Evolutionary conservation across 2,329 filamentous ascomycete genomes (phyloP), one percentile per base, ranked within the genome.

Genomic region (Clarireedia sp.): DNA sequence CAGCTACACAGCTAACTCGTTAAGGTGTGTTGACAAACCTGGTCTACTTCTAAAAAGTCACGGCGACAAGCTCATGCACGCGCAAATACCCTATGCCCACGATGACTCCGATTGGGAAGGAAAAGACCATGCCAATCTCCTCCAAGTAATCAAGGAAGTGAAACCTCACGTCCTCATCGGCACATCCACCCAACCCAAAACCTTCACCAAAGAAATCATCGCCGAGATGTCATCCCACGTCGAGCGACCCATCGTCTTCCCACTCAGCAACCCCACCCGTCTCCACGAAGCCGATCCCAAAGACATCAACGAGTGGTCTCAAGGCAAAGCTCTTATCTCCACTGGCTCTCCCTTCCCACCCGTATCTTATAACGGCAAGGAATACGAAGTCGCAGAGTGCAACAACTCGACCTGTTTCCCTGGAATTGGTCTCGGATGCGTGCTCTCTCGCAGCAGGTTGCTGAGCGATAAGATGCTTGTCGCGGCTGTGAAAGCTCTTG

Each of bases 401-500:
- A 95, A 95, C 73, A 95, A 95, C 72, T 87, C 83, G 0, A 87
- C 88, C 36, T 86, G 86, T 16, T 95, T 95, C 69, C 90, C 90
- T 0, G 89, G 89, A 0, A 92, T 95, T 57, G 90, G 89, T 0
- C 82, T 95, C 1, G 90, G 89, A 10, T 81, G 81, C 7, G 80
- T 96, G 0, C 78, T 95, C 1, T 84, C 78, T 24, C 82, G 88
- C 14, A 77, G 86, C 2, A 77, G 74, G 12, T 75, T 83, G 0
- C 71, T 95, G 26, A 87, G 86, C 0, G 84, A 91, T 59, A 80
- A 81, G 59, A 91, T 95, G 82, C 81, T 95, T 12, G 87, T 95
- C 0, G 87, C 87, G 0, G 90, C 90, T 0, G 83, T 88, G 3
- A 80, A 85, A 64, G 87, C 83, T 2, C 79, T 95, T 0, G 85